Evolutionary conservation across 148 eudicot genomes (phyloP).

Genomic region (Limonium bicolor): DNA sequence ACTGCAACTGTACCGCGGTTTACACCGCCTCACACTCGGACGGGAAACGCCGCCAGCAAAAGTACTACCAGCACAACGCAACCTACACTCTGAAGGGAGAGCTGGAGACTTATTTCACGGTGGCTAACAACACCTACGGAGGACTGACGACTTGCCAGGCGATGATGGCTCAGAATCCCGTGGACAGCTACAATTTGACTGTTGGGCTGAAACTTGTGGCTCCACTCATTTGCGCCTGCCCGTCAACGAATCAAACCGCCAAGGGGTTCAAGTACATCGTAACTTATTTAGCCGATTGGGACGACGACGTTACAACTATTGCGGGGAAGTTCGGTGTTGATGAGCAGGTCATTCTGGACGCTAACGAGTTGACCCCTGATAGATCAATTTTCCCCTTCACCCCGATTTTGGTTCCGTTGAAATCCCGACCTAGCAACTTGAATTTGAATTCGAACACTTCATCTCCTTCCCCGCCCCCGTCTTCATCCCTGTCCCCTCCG

Average conservation of each 20-base stretch:
- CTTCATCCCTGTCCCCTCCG: too few relatives aligned
- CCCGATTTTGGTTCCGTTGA: slow-evolving; percentile 45
- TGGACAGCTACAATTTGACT: background rate
- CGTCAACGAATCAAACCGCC: slow-evolving; percentile 27
- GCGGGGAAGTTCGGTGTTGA: slow-evolving; percentile 25
- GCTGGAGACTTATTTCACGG: slow-evolving; percentile 30
- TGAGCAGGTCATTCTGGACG: slow-evolving; percentile 17
- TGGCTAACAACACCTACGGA: slow-evolving; percentile 42
- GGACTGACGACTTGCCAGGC: slow-evolving; percentile 58
- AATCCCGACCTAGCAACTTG: slow-evolving; percentile 19
- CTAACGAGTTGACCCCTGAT: slow-evolving; percentile 28
- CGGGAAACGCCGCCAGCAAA: too few relatives aligned
- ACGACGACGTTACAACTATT: slow-evolving; percentile 15
- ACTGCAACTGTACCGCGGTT: slow-evolving; percentile 28
- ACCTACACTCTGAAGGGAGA: slow-evolving; percentile 14
- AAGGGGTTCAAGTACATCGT: slow-evolving; percentile 31
- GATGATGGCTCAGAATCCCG: slow-evolving; percentile 26
- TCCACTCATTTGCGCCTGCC: slow-evolving; percentile 71
- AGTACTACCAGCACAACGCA: slow-evolving; percentile 47
- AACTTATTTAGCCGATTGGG: slow-evolving; percentile 23
- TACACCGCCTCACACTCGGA: too few relatives aligned
- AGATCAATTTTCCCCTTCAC: slow-evolving; percentile 35
- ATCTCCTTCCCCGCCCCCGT: slow-evolving; percentile 14
- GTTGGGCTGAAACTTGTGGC: slow-evolving; percentile 15
- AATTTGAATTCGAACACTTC: slow-evolving; percentile 4